Base-by-base conservation (phyloP, 1,284 basidiomycete genomes). In the Pterula multifida region DNA sequence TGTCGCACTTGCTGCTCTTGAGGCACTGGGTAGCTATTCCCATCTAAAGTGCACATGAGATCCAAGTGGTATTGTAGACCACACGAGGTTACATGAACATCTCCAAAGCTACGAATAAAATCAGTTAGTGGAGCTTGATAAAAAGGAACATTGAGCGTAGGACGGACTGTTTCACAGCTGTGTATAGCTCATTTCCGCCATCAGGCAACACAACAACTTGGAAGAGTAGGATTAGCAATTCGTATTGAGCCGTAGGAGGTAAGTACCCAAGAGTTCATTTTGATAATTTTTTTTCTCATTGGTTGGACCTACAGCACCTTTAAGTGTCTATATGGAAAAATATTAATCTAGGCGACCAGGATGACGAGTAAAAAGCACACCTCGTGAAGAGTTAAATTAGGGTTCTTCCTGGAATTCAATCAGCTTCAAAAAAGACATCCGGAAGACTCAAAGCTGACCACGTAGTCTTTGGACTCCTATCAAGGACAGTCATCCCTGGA, bases 11-110 rank as follows among this genome's bases (percentile, higher is more conserved):
- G 1, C 58, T 63, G 13, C 69, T 68, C 61, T 82, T 85, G 58
- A 89, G 55, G 60, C 85, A 88, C 54, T 87, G 85, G 0, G 85
- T 88, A 0, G 83, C 73, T 4, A 86, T 77, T 24, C 85, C 83
- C 52, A 70, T 69, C 79, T 85, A 51, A 6, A 6, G 36, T 49
- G 15, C 6, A 6, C 28, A 32, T 32, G 28, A 32, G 28, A 32
- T n/a, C n/a, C n/a, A n/a, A 32, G 28, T 15, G 28, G 28, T 15
- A 32, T 32, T 32, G 28, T 6, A 32, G 15, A 15, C 28, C 6
- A 15, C 6, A 32, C 15, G 28, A 32, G 28, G 28, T 6, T 6
- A 32, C 28, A 32, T 68, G 65, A 28, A 85, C 67, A 57, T 87
- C 85, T 15, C 84, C 84, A 50, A 86, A 86, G 55, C 83, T 86